These are phyloP conservation scores for Termitomyces sp. DNA, from an alignment of 768 basidiomycete species.

Conservation along the genomic window DNA sequence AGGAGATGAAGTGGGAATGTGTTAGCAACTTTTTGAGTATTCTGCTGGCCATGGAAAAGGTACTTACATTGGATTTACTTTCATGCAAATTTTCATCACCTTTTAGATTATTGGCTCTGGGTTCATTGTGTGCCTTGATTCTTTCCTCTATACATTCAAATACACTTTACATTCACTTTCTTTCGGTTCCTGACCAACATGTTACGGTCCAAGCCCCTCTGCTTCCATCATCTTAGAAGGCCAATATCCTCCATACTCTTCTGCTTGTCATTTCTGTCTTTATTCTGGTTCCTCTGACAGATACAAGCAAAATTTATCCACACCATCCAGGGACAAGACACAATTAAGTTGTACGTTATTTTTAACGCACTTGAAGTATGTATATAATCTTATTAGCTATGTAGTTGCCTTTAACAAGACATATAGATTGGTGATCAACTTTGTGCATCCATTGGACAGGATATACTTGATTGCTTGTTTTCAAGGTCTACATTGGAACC, in stretches of 20 bases:
- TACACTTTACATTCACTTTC: slow-evolving; percentile 69
- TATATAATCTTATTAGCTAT: slow-evolving; percentile 4
- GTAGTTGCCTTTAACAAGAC: slow-evolving; percentile 1
- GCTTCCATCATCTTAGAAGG: slow-evolving; percentile 85
- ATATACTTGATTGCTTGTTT: slow-evolving; percentile 93
- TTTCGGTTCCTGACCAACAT: slow-evolving; percentile 48
- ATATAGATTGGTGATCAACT: slow-evolving; percentile 87
- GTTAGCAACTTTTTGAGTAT: slow-evolving; percentile 95
- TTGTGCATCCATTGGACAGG: slow-evolving; percentile 95
- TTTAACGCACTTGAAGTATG: slow-evolving; percentile 96
- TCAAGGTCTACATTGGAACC: slow-evolving; percentile 84
- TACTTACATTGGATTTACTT: slow-evolving; percentile 24
- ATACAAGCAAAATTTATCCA: slow-evolving; percentile 98
- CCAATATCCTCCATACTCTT: slow-evolving; percentile 80
- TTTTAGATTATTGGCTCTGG: slow-evolving; percentile 88
- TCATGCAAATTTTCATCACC: background rate
- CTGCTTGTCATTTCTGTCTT: slow-evolving; percentile 70
- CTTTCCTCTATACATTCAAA: slow-evolving; percentile 96
- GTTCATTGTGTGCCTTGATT: slow-evolving; percentile 89
- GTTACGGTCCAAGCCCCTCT: slow-evolving; percentile 44
- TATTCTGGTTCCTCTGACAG: slow-evolving; percentile 77
- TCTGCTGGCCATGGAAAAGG: slow-evolving; percentile 92
- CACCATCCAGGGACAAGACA: slow-evolving; percentile 94
- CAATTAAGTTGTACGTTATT: slow-evolving; percentile 97
- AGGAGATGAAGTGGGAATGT: slow-evolving; percentile 92